Base-by-base conservation (phyloP, 257 asterid species). In the Verbascum thapsus region DNA sequence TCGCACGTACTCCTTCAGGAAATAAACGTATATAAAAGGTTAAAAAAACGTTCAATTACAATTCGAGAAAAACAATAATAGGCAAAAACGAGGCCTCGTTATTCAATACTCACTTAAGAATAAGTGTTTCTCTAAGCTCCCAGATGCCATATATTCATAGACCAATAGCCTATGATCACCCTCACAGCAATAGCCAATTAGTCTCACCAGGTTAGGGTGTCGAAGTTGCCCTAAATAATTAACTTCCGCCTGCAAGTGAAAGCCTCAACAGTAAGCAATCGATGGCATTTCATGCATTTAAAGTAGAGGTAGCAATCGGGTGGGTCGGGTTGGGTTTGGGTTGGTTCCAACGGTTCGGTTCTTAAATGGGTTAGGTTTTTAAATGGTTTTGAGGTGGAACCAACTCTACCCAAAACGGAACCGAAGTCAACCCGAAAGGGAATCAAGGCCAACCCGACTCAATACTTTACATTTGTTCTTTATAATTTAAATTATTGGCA, bases 141-240 rank as follows among this genome's bases (percentile, higher is more conserved):
- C 98, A 59, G 94, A 83, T 15, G 90, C 94, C 98, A 91, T 86
- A 59, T 91, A 91, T 78, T 91, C 97, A 40, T 91, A 91, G 39
- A 91, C 98, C 88, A 88, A 63, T 56, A 88, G 78, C 76, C 96
- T 77, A 45, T 88, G 95, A 73, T 85, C 88, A 61, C 78, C 98
- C 71, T 86, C 97, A 18, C 96, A 91, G 90, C 98, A 83, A 66
- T 83, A 88, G 48, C 98, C 96, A 37, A 91, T 87, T 66, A 91
- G 74, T 71, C 83, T 88, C 85, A 91, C 98, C 67, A 91, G 76
- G 70, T 91, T 86, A 47, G 91, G 71, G 72, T 91, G 98, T 23
- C 79, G 81, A 43, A 91, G 87, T 61, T 91, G 96, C 45, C 98
- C 96, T 59, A 91, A 74, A 64, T 86, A 91, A 70, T 91, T 91